Percentiles rank a stretch among this genome's conserved stretches.
phyloP scores from a whole-genome alignment of 129 eudicot species.

The Apium graveolens region DNA sequence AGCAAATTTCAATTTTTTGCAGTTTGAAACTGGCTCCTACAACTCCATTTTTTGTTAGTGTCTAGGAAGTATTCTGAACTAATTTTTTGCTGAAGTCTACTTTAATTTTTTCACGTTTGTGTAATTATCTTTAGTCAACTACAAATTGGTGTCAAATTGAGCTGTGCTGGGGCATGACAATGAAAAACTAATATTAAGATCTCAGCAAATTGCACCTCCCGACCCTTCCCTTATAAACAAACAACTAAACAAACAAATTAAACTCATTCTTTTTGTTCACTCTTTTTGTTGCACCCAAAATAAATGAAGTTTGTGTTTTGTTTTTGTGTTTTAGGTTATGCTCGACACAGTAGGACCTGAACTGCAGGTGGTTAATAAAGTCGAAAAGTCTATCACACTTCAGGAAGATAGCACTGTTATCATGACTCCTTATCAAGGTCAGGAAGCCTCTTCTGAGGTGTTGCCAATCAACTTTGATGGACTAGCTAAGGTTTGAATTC shows the following conservation, averaged over 20 bases:
- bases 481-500: conserved; percentile 56
- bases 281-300: neutral
- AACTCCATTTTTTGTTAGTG: neutral
- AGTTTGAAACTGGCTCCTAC: neutral
- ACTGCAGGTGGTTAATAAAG: conserved; percentile 73
- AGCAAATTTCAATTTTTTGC: neutral
- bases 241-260: neutral
- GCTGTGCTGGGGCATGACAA: neutral
- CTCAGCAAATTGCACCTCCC: neutral
- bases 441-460: conserved; percentile 68
- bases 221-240: no score
- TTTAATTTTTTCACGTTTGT: neutral
- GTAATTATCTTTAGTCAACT: neutral
- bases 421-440: conserved; percentile 74
- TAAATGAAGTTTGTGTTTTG: neutral
- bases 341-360: conserved; percentile 92
- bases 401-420: conserved; percentile 62
- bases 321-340: conserved; percentile 61
- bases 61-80: neutral
- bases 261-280: no score
- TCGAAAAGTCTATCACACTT: conserved; percentile 62
- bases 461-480: conserved; percentile 82
- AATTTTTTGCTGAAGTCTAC: neutral
- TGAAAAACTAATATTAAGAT: neutral
- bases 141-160: neutral